Conservation (phyloP, 192 early-diverging fungal genomes). For the Gonapodya prolifera region DNA sequence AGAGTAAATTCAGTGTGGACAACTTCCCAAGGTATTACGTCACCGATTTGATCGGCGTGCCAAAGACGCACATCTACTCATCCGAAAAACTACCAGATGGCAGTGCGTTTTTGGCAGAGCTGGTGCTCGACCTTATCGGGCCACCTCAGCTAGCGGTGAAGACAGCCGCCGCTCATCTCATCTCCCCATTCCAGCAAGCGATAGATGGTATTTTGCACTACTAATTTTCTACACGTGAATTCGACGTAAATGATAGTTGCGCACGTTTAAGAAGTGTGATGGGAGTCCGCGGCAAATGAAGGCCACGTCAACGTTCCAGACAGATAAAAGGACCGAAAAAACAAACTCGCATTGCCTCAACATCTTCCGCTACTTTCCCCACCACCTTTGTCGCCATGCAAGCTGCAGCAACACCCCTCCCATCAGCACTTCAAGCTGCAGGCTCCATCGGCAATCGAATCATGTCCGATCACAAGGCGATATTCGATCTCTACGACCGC, state of each 20-base stretch:
- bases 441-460: no score
- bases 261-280: no score
- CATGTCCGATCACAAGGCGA: no score
- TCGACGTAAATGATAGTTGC: background rate
- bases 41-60: background rate
- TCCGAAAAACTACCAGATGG: slow-evolving; percentile 40
- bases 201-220: slow-evolving; percentile 10
- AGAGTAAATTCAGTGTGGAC: slow-evolving; percentile 28
- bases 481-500: no score
- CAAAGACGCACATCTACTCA: slow-evolving; percentile 35
- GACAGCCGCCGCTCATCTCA: slow-evolving; percentile 16
- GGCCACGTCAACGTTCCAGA: no score
- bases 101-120: slow-evolving; percentile 44
- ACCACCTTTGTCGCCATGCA: no score
- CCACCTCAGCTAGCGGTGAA: slow-evolving; percentile 14
- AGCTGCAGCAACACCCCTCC: no score
- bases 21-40: background rate
- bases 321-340: no score
- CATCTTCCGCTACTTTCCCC: no score
- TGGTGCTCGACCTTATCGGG: slow-evolving; percentile 32
- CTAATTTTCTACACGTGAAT: background rate
- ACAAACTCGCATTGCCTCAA: no score
- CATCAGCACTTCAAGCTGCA: no score
- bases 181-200: slow-evolving; percentile 15
- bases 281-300: no score